A percentile compares a stretch with the other conserved stretches of the same genome.
Conservation (phyloP, 2,329 filamentous ascomycete genomes). For the Fusarium veterinarium region DNA sequence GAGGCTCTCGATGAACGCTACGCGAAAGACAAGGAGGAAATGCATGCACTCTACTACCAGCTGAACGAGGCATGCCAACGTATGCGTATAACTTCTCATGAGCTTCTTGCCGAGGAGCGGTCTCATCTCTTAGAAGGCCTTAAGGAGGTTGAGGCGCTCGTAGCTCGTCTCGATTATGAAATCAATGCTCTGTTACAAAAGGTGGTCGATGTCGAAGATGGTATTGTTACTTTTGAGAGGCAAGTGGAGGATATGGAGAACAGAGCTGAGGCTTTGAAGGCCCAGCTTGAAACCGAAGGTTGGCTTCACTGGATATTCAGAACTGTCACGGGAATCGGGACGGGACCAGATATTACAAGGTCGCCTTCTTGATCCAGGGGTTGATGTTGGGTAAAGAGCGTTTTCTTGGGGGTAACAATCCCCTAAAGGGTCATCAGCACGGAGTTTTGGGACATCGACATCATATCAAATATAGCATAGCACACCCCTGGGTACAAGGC, state of each 20-base stretch:
- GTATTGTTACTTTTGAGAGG: conserved; percentile 80
- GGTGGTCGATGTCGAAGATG: conserved; percentile 88
- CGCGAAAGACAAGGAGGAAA: conserved; percentile 70
- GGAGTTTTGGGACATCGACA: conserved; percentile 30
- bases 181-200: conserved; percentile 82
- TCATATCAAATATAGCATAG: conserved; percentile 15
- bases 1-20: conserved; percentile 71
- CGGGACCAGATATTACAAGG: conserved; percentile 65
- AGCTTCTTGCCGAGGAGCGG: conserved; percentile 76
- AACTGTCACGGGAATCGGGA: conserved; percentile 70
- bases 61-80: conserved; percentile 76
- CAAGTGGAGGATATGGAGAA: conserved; percentile 79
- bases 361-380: conserved; percentile 31
- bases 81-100: conserved; percentile 74
- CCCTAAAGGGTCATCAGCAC: conserved; percentile 13
- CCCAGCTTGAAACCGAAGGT: conserved; percentile 71
- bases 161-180: conserved; percentile 92
- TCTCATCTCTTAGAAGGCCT: conserved; percentile 75
- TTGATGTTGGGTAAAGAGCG: not conserved
- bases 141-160: conserved; percentile 82
- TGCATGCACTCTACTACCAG: conserved; percentile 76
- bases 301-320: conserved; percentile 74
- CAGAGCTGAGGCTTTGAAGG: conserved; percentile 71
- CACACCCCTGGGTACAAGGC: conserved; percentile 2
- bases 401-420: conserved; percentile 6